Evolutionary conservation across 306 rosid genomes (phyloP).

Genomic region (Trifolium pratense): DNA sequence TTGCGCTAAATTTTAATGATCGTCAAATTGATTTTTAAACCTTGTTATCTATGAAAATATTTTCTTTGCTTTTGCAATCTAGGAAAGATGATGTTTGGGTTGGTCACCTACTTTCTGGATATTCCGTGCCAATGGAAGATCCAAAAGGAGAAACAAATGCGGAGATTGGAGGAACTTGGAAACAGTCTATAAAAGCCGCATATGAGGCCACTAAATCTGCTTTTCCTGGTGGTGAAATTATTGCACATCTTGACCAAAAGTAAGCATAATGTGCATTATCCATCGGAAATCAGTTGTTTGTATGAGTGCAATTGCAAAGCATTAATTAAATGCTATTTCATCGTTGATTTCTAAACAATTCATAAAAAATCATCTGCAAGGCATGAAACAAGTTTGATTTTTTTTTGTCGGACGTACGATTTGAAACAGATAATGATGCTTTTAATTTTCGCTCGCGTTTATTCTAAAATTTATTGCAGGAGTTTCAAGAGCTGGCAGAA

Average conservation of each 20-base stretch:
- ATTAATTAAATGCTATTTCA: slow-evolving; percentile 11
- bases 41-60: background rate
- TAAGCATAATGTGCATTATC: slow-evolving; percentile 49
- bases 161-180: slow-evolving; percentile 90
- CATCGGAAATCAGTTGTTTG: slow-evolving; percentile 1
- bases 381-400: background rate
- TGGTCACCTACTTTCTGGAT: slow-evolving; percentile 96
- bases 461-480: slow-evolving; percentile 54
- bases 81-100: slow-evolving; percentile 97
- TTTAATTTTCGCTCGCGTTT: slow-evolving; percentile 21
- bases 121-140: slow-evolving; percentile 97
- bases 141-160: slow-evolving; percentile 56
- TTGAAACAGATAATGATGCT: background rate
- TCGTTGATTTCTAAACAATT: slow-evolving; percentile 7
- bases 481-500: slow-evolving; percentile 97
- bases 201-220: slow-evolving; percentile 76
- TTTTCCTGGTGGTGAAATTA: slow-evolving; percentile 89
- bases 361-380: slow-evolving; percentile 11
- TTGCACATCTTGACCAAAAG: slow-evolving; percentile 97
- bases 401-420: background rate
- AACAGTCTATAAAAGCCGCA: slow-evolving; percentile 70
- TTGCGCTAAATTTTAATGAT: background rate
- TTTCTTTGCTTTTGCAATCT: slow-evolving; percentile 39
- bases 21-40: slow-evolving; percentile 15
- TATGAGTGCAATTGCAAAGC: slow-evolving; percentile 6